phyloP scores from a whole-genome alignment of 306 rosid genomes.

The Rosa rugosa region DNA sequence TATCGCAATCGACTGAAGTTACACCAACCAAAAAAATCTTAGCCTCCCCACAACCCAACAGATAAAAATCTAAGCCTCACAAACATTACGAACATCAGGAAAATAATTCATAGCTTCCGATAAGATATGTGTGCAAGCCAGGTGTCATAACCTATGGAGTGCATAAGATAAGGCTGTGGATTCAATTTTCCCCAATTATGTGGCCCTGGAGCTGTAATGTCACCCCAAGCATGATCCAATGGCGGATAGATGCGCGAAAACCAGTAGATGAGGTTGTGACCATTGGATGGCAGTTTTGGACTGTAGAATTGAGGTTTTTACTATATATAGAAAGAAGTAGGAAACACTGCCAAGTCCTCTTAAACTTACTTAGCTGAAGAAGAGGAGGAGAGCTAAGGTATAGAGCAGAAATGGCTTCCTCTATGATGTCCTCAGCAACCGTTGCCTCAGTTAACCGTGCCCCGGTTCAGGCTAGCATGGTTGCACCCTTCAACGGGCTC shows the following conservation, averaged over 20 bases:
- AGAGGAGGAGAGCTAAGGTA: constrained; percentile 9
- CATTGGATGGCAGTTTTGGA: constrained; percentile 10
- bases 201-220: constrained; percentile 25
- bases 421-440: constrained; percentile 55
- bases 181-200: not conserved
- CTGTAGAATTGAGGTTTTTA: not conserved
- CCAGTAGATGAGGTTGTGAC: not conserved
- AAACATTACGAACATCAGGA: not conserved
- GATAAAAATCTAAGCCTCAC: constrained; percentile 9
- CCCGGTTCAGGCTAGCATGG: constrained; percentile 56
- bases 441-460: constrained; percentile 45
- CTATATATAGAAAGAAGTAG: not conserved
- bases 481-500: constrained; percentile 69
- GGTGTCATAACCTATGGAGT: constrained; percentile 26
- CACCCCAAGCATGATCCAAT: not conserved
- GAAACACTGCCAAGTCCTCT: constrained; percentile 3
- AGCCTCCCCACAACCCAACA: not conserved
- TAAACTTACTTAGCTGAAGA: not conserved
- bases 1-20: not conserved
- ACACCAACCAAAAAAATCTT: not conserved
- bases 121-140: constrained; percentile 28
- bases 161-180: constrained; percentile 24
- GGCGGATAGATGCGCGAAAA: not conserved
- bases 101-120: constrained; percentile 6
- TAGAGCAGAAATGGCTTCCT: constrained; percentile 53